Evolutionary conservation across 495 filamentous ascomycete genomes (phyloP).

Genomic region (Annulohypoxylon bovei): DNA sequence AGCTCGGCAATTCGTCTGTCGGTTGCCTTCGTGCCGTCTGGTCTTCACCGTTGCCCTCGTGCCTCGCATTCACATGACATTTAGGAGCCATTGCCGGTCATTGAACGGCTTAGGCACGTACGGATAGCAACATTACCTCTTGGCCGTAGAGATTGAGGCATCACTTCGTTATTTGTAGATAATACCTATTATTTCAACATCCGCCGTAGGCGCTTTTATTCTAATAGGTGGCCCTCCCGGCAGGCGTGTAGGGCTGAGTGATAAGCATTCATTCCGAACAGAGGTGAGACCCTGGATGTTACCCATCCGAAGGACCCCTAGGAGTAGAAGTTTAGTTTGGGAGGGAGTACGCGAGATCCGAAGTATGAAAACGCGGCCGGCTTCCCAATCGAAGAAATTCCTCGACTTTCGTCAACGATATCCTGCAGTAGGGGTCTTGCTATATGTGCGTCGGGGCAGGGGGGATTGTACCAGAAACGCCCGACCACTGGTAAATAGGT

Average conservation of each 20-base stretch:
- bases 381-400: conserved; percentile 27
- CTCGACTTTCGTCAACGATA: conserved; percentile 9
- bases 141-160: conserved; percentile 19
- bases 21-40: background rate
- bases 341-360: conserved; percentile 27
- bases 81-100: background rate
- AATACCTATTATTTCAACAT: conserved; percentile 22
- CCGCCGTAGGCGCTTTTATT: conserved; percentile 32
- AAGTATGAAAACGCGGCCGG: conserved; percentile 9
- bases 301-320: conserved; percentile 6
- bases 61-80: background rate
- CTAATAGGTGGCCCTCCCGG: conserved; percentile 16
- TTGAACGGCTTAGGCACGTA: conserved; percentile 22
- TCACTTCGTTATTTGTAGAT: conserved; percentile 22
- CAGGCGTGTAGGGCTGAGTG: conserved; percentile 32
- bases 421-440: conserved; percentile 35
- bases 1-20: conserved; percentile 22
- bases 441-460: conserved; percentile 25
- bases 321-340: background rate
- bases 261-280: conserved; percentile 1
- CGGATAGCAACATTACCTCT: conserved; percentile 10
- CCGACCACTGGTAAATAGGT: conserved; percentile 11
- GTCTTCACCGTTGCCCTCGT: conserved; percentile 7
- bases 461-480: background rate
- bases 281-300: conserved; percentile 27